Evolutionary conservation across 495 filamentous ascomycete species (phyloP), one percentile per base, ranked within the genome.

Genomic region (Aspergillus homomorphus): DNA sequence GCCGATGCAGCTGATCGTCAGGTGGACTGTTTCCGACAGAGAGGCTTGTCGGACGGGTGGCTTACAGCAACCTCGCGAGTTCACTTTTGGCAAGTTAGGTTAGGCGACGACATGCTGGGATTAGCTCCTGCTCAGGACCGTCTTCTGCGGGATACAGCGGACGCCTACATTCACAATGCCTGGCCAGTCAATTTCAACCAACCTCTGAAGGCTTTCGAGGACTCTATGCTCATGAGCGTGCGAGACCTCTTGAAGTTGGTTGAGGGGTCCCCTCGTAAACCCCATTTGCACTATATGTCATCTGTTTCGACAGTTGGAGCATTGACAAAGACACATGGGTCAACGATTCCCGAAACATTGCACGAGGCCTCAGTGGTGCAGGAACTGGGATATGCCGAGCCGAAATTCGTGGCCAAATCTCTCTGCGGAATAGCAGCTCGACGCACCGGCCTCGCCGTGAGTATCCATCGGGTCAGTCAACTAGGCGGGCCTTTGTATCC

Each of bases 131-230:
- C 65, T 4, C 67, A 65, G 1, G 84, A 80, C 63, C 54, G 71
- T 3, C 51, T 70, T n/a, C 56, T 85, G 6, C 61, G 79, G 22
- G 15, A 57, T 12, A 66, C 72, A 4, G 76, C 77, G 66, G 45
- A 84, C 78, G 54, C 76, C 10, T 68, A 87, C 49, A 83, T 86
- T 58, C 84, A 87, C 71, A 85, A 84, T 62, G 80, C 82, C 30
- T 88, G 85, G 85, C 78, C 77, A 3, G 84, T 87, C 21, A 78
- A 88, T 67, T 87, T 87, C 73, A 85, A 87, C 64, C 73, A 76
- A 23, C 66, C 81, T 0, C 66, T 85, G 43, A 73, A 75, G 42
- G 80, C 79, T 0, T 87, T 87, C 44, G 77, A 82, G 33, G 77
- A 82, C 42, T 77, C 79, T 4, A 77, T 83, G 55, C 76, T 87